phyloP scores from a whole-genome alignment of 345 rosid genomes.

The Ailanthus altissimus region DNA sequence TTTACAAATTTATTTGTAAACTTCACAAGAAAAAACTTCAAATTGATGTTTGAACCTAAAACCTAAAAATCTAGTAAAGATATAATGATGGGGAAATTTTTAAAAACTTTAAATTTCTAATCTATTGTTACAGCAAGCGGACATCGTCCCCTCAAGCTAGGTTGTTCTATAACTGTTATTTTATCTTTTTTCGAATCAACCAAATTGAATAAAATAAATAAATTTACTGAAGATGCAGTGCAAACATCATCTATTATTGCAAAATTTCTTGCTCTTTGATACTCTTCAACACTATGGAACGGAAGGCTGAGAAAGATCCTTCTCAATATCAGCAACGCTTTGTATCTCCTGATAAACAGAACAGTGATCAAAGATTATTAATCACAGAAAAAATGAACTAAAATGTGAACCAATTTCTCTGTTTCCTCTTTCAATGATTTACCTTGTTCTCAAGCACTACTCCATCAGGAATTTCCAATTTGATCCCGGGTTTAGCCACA shows the following conservation, averaged over 20 bases:
- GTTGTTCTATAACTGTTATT: not conserved
- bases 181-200: not conserved
- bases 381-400: not conserved
- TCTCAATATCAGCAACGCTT: slow-evolving; percentile 35
- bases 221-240: not conserved
- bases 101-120: not conserved
- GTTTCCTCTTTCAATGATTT: not conserved
- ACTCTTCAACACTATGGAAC: not conserved
- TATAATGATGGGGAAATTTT: not conserved
- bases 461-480: slow-evolving; percentile 51
- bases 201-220: not conserved
- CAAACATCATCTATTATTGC: slow-evolving; percentile 6
- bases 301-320: not conserved
- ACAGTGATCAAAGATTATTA: not conserved
- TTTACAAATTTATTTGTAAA: too few relatives aligned
- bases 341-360: slow-evolving; percentile 39
- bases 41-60: too few relatives aligned
- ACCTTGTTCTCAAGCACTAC: slow-evolving; percentile 46
- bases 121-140: not conserved
- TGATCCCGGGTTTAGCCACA: slow-evolving; percentile 44
- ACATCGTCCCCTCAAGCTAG: not conserved
- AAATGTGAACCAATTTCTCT: slow-evolving; percentile 1
- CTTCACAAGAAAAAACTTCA: too few relatives aligned
- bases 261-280: not conserved
- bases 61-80: too few relatives aligned